A percentile compares a stretch with the other conserved stretches of the same genome.
Conservation (phyloP, 176 grass and related monocot genomes). For the Avena insularis region DNA sequence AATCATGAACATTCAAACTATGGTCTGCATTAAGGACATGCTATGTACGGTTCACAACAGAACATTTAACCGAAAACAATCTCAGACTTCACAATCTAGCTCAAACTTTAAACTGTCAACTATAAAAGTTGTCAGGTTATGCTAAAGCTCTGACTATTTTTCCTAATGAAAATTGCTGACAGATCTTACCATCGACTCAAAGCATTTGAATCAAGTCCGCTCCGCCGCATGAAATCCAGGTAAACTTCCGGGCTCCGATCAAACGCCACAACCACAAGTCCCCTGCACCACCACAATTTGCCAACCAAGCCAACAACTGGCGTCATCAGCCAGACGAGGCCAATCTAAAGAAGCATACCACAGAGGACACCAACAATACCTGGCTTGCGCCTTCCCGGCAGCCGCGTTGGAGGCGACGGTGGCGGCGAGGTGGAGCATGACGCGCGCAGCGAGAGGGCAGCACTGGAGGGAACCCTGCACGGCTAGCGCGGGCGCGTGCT, state of each 20-base stretch:
- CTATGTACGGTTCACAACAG: background rate
- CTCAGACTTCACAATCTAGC: conserved; percentile 4
- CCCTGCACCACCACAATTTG: conserved; percentile 50
- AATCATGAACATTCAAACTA: conserved; percentile 34
- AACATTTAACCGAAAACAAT: conserved; percentile 12
- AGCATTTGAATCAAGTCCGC: conserved; percentile 55
- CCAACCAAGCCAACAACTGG: conserved; percentile 23
- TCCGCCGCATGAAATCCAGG: conserved; percentile 48
- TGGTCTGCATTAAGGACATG: background rate
- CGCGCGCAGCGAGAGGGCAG: conserved; percentile 46
- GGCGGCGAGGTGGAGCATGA: conserved; percentile 57
- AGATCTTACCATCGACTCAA: conserved; percentile 59
- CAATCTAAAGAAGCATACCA: background rate
- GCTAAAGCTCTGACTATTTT: background rate
- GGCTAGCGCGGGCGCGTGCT: conserved; percentile 63
- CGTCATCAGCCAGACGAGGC: background rate
- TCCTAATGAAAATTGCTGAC: conserved; percentile 5
- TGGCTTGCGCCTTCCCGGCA: conserved; percentile 57
- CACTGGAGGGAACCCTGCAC: conserved; percentile 54
- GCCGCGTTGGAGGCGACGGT: conserved; percentile 52
- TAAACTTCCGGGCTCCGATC: conserved; percentile 71
- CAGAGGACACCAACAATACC: conserved; percentile 30
- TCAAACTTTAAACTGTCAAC: conserved; percentile 12
- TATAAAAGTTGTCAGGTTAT: background rate
- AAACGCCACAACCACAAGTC: conserved; percentile 71